Base-by-base conservation (phyloP, 495 filamentous ascomycete species). In the Terfezia claveryi region DNA sequence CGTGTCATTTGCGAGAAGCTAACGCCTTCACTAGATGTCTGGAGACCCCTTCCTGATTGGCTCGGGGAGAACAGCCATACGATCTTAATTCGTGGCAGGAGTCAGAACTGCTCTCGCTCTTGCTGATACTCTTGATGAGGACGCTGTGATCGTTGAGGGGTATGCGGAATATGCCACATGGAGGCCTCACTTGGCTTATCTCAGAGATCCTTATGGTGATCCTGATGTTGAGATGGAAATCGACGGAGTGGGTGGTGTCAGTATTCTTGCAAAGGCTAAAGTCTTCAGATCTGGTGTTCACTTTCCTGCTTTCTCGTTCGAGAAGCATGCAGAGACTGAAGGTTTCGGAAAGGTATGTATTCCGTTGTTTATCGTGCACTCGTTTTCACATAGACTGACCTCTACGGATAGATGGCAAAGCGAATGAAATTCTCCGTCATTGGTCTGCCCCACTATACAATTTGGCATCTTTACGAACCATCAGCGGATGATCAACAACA, bases 181-280 rank as follows among this genome's bases (percentile, higher is more conserved):
- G 89, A 74, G 92, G 55, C 92, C 92, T 23, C 92, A 99, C 75
- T 74, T 99, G 54, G 92, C 92, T 38, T 99, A 99, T 65, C 77
- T 99, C 2, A 80, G 92, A 14, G 92, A 99, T 66, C 92, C 92
- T 2, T 96, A 94, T 62, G 92, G 92, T 37, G 89, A 99, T 61
- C 87, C 87, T 2, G 92, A 99, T 67, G 93, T 96, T 81, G 92
- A 99, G 67, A 95, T 99, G 91, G 92, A 99, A 61, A 86, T 99
- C 60, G 91, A 99, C 62, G 91, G 91, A 54, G 87, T 99, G 16
- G 91, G 91, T 51, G 91, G 91, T 62, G 91, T 99, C 57, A 93
- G 86, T 69, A 99, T 99, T 63, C 73, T 99, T 59, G 87, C 91
- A 6, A 99, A 96, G 70, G 91, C 91, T 0, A 81, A 76, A 52